phyloP scores from a whole-genome alignment of 2,329 filamentous ascomycete species.

The Hypoxylon sp. region DNA sequence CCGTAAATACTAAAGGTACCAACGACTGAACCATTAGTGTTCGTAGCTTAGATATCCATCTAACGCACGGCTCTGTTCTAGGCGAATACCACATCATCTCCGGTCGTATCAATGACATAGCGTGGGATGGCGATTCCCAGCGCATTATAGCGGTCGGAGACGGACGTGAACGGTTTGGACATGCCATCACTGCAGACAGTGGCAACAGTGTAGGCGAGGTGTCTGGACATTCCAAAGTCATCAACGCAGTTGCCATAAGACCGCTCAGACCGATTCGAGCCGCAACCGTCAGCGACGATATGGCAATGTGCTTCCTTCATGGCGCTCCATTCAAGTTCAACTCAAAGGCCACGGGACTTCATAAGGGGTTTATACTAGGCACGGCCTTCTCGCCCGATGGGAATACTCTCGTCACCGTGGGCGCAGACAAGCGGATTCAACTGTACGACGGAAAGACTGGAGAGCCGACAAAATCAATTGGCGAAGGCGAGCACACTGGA shows the following conservation, averaged over 20 bases:
- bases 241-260: constrained; percentile 92
- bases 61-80: constrained; percentile 45
- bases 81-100: constrained; percentile 95
- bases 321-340: constrained; percentile 97
- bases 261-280: constrained; percentile 91
- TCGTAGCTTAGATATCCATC: constrained; percentile 8
- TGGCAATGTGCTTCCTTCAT: constrained; percentile 89
- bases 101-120: constrained; percentile 94
- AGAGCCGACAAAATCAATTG: constrained; percentile 81
- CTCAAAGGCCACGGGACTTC: constrained; percentile 80
- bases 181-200: constrained; percentile 94
- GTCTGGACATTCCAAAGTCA: constrained; percentile 86
- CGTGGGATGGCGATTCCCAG: constrained; percentile 97
- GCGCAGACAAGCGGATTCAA: constrained; percentile 92
- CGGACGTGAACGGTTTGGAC: constrained; percentile 91
- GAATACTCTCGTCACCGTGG: constrained; percentile 83
- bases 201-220: constrained; percentile 97
- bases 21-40: background rate
- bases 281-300: constrained; percentile 91
- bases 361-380: constrained; percentile 90
- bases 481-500: constrained; percentile 87
- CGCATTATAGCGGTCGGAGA: constrained; percentile 96
- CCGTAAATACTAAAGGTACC: constrained; percentile 80
- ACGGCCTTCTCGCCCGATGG: constrained; percentile 93
- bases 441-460: constrained; percentile 97